Evolutionary conservation across 2,329 filamentous ascomycete species (phyloP).

Genomic region (Pseudocercospora pini-densiflorae): DNA sequence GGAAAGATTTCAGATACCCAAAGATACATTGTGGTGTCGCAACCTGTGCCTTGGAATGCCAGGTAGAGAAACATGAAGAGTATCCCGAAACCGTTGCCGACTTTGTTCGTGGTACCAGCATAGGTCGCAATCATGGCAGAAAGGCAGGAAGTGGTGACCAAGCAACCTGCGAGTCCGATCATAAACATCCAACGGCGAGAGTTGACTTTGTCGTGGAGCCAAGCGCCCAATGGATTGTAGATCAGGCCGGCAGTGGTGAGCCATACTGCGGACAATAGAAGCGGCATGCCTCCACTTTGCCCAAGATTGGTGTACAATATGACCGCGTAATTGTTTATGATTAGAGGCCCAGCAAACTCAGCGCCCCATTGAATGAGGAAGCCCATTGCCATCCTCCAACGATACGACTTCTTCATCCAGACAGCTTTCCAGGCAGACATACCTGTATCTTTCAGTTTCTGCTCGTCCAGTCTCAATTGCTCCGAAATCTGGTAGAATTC

Average conservation of each 20-base stretch:
- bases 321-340: slow-evolving; percentile 13
- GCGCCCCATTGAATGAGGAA: neutral
- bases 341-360: neutral
- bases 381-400: neutral
- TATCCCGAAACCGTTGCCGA: slow-evolving; percentile 17
- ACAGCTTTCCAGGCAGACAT: slow-evolving; percentile 4
- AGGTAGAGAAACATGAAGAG: slow-evolving; percentile 17
- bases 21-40: slow-evolving; percentile 17
- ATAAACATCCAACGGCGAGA: slow-evolving; percentile 15
- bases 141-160: slow-evolving; percentile 15
- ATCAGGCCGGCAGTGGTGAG: slow-evolving; percentile 15
- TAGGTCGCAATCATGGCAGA: slow-evolving; percentile 21
- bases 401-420: neutral
- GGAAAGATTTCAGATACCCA: slow-evolving; percentile 20
- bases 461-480: slow-evolving; percentile 9
- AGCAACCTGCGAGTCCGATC: slow-evolving; percentile 10
- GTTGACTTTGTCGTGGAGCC: neutral
- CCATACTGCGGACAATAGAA: slow-evolving; percentile 9
- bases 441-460: slow-evolving; percentile 4
- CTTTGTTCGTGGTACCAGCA: slow-evolving; percentile 15
- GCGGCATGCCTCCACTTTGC: slow-evolving; percentile 9
- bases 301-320: slow-evolving; percentile 7
- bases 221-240: slow-evolving; percentile 14
- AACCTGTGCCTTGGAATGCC: slow-evolving; percentile 12
- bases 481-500: slow-evolving; percentile 15